Percentiles rank a stretch among this genome's conserved stretches.
phyloP scores from a whole-genome alignment of 805 yeast genomes.

The Candida krabiensis region DNA sequence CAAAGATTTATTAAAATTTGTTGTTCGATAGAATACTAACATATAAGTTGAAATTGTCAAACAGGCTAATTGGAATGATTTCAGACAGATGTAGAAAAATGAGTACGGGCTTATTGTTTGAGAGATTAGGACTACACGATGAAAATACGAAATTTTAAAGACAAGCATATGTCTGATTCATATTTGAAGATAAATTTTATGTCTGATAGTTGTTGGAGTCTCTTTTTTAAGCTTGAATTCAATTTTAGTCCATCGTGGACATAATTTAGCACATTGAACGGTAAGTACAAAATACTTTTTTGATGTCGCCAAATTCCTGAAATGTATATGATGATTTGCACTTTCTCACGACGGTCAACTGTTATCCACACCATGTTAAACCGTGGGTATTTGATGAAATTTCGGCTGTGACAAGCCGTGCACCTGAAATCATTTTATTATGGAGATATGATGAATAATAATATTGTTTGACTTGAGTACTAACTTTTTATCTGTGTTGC shows the following conservation, averaged over 20 bases:
- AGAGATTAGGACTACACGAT: conserved; percentile 44
- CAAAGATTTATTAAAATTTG: too few species aligned
- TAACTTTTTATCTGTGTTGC: too few species aligned
- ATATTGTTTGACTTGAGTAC: too few species aligned
- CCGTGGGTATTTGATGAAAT: conserved; percentile 58
- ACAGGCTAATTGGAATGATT: too few species aligned
- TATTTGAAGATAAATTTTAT: conserved; percentile 58
- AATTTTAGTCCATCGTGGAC: too few species aligned
- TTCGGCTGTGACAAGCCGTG: conserved; percentile 88
- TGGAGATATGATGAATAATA: neutral
- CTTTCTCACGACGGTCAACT: conserved; percentile 47
- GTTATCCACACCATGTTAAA: conserved; percentile 32
- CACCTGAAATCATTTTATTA: conserved; percentile 34
- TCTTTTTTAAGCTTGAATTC: conserved; percentile 1
- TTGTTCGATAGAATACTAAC: too few species aligned
- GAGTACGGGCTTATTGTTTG: neutral
- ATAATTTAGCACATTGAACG: too few species aligned
- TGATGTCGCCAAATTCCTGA: too few species aligned
- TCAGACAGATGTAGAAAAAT: too few species aligned
- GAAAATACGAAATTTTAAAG: conserved; percentile 66
- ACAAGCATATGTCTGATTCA: conserved; percentile 99
- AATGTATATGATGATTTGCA: conserved; percentile 42
- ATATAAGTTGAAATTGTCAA: too few species aligned
- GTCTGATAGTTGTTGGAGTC: conserved; percentile 47
- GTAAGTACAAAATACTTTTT: too few species aligned